phyloP scores from a whole-genome alignment of 208 protist species.

The Acanthamoeba divionensis region DNA sequence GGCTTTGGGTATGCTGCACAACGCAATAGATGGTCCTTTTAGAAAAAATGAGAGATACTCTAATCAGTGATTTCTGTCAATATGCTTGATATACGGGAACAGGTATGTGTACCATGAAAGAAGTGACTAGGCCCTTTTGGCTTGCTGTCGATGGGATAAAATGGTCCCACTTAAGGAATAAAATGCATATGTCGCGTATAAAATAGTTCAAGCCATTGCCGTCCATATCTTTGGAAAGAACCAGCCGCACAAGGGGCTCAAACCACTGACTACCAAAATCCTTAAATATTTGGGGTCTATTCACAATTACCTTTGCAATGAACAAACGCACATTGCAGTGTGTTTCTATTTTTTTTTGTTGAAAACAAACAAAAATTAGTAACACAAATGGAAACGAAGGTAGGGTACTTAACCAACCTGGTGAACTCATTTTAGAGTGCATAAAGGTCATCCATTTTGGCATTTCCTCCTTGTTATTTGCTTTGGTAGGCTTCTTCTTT shows the following conservation, averaged over 20 bases:
- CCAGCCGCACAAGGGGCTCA: conserved; percentile 72
- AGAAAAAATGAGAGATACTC: background rate
- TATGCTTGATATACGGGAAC: background rate
- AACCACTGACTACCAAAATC: conserved; percentile 69
- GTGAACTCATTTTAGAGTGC: conserved; percentile 59
- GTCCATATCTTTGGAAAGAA: conserved; percentile 53
- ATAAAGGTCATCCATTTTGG: conserved; percentile 83
- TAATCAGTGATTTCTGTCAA: background rate
- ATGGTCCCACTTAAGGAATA: conserved; percentile 74
- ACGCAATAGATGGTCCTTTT: conserved; percentile 66
- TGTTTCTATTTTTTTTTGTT: conserved; percentile 30
- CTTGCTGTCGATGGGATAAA: conserved; percentile 3
- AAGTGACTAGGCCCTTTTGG: conserved; percentile 42
- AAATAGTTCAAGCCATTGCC: conserved; percentile 83
- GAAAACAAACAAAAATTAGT: background rate
- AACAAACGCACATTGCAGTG: conserved; percentile 76
- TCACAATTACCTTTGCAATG: conserved; percentile 75
- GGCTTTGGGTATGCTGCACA: conserved; percentile 57
- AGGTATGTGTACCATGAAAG: background rate
- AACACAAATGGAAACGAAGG: background rate
- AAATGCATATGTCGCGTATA: conserved; percentile 77
- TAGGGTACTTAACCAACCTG: background rate
- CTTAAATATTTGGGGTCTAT: conserved; percentile 58
- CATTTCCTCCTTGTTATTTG: conserved; percentile 55
- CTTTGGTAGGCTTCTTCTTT: background rate